Conservation (phyloP, 192 early-diverging fungal genomes). For the Coemansia sp. region DNA sequence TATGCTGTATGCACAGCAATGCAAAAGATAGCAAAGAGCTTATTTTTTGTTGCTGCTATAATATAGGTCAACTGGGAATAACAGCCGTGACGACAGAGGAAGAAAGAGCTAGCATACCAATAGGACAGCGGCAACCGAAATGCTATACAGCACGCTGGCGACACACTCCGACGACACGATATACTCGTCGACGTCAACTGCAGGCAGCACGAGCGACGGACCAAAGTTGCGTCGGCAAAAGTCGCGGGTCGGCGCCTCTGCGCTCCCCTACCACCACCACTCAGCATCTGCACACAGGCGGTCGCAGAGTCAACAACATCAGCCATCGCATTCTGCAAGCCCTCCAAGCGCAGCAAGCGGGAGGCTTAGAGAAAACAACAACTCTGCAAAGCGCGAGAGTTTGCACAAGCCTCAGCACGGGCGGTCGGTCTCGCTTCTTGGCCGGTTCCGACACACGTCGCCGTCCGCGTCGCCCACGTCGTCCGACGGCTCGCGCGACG, state of each 20-base stretch:
- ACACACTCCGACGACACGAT: constrained; percentile 34
- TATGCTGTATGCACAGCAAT: too few species aligned
- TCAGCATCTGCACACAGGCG: too few species aligned
- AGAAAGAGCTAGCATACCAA: too few species aligned
- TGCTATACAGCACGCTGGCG: constrained; percentile 12
- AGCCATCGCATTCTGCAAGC: neutral
- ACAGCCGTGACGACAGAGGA: too few species aligned
- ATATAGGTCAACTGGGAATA: too few species aligned
- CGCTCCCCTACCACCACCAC: neutral
- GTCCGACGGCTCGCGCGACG: constrained; percentile 33
- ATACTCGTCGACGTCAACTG: constrained; percentile 5
- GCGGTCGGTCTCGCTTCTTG: too few species aligned
- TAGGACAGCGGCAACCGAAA: too few species aligned
- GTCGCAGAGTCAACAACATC: neutral
- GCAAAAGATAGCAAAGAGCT: neutral
- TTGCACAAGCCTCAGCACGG: neutral
- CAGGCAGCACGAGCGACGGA: neutral
- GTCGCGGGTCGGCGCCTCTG: neutral
- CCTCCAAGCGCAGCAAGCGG: neutral
- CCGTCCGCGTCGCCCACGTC: constrained; percentile 39
- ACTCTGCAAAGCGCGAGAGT: too few species aligned
- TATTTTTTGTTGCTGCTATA: too few species aligned
- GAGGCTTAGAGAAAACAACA: constrained; percentile 1
- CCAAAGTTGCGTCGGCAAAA: neutral
- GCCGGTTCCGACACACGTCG: constrained; percentile 23